Evolutionary conservation across 306 rosid species (phyloP).

Genomic region (Prosopis cineraria): DNA sequence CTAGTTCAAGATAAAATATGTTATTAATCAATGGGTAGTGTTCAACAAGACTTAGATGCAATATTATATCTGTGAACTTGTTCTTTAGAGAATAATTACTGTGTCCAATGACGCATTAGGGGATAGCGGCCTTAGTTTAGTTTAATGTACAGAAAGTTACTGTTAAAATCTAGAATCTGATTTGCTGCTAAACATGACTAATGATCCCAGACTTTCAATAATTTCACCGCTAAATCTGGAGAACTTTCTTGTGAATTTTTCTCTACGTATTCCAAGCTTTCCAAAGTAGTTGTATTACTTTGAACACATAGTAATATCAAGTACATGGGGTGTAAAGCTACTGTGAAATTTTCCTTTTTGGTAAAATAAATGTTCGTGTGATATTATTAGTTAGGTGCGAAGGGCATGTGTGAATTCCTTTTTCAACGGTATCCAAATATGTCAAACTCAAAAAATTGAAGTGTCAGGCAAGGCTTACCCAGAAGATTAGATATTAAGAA

Average conservation of each 20-base stretch:
- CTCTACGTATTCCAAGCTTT: neutral
- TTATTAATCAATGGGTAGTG: too few relatives aligned
- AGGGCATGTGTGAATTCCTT: neutral
- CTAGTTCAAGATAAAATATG: too few relatives aligned
- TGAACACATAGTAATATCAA: neutral
- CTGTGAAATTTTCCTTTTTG: neutral
- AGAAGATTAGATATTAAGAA: neutral
- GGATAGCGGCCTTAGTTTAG: neutral
- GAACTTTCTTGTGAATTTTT: neutral
- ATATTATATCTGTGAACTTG: neutral
- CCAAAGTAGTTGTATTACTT: neutral
- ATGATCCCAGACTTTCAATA: too few relatives aligned
- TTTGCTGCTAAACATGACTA: neutral
- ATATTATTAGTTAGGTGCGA: neutral
- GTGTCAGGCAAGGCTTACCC: neutral
- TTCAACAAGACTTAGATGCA: neutral
- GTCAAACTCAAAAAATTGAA: neutral
- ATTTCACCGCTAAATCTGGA: neutral
- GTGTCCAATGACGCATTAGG: neutral
- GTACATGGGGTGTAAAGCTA: neutral
- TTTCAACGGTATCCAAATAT: neutral
- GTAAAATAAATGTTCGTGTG: neutral
- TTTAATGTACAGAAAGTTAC: neutral
- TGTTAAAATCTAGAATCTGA: neutral
- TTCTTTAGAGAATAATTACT: neutral